Base-by-base conservation (phyloP, 2,329 filamentous ascomycete genomes). In the Cryphonectria radicalis region DNA sequence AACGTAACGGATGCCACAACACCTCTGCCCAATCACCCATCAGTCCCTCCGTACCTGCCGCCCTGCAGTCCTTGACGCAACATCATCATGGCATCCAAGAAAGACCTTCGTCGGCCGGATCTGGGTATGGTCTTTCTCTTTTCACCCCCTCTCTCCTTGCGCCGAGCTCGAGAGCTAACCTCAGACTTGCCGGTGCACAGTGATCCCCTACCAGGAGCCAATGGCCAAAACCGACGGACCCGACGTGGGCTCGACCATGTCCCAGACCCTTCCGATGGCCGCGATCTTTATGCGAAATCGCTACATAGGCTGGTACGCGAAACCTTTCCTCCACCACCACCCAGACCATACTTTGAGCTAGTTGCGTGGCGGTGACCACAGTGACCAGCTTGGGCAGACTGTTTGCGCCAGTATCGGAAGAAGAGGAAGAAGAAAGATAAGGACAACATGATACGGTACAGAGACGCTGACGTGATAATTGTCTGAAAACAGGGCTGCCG, bases 271-370 rank as follows among this genome's bases (percentile, higher is more conserved):
- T 79, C 95, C 95, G 72, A 98, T 98, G 95, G 94, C 93, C 71
- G 95, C 95, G 74, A 97, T 97, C 87, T 96, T 97, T 80, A 96
- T 92, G 77, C 89, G 94, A 76, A 97, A 97, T 84, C 92, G 93
- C 87, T 96, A 89, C 78, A 83, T 91, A 71, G 89, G 89, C 78
- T 91, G 89, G 88, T 89, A 81, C 73, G 84, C 79, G 7, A 42
- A 11, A 4, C 67, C 53, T 5, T 32, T 4, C 8, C 19, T 62
- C 4, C 37, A 5, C 62, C n/a, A 19, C n/a, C 43, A 11, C n/a
- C 28, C 46, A 50, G 22, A 50, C 3, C 7, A n/a, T 50, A n/a
- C 7, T n/a, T n/a, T 28, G 25, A n/a, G 42, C 7, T 13, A 17
- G 42, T 28, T 10, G 14, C 37, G 43, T 17, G 22, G 43, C 25